Base-by-base conservation (phyloP, 371 early-diverging fungal species). In the Lichtheimia hyalospora region DNA sequence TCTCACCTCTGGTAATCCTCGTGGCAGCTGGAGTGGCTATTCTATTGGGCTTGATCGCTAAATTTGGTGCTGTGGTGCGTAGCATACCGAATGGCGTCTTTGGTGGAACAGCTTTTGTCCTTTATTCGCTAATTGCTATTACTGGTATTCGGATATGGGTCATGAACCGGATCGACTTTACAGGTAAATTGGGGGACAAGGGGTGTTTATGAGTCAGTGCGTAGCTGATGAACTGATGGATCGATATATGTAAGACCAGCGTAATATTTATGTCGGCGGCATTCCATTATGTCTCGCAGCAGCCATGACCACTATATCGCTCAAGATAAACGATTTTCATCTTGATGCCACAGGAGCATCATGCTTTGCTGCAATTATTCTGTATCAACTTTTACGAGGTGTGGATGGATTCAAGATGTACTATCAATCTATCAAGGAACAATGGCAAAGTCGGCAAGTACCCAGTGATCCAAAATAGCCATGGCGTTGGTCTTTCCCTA, bases 61-160 rank as follows among this genome's bases (percentile, higher is more conserved):
- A 83, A 54, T 84, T 86, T 56, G 84, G 82, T 39, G 85, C 84
- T 52, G 66, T 82, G 15, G 72, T 86, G 34, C 75, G 72, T 24
- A 77, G 84, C 1, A 84, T 86, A 39, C 86, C 86, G 21, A 50
- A 70, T 21, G 84, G 84, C 43, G 83, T 84, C 20, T 78, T 82
- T 70, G 86, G 86, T 49, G 86, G 85, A 13, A 60, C 83, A 14
- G 72, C 77, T 1, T 70, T 86, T 34, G 69, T 86, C 28, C 61
- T 86, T 15, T 86, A 82, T 60, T 79, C 83, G 5, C 54, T 84
- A 16, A 83, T 86, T 57, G 75, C 83, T 5, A 71, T 84, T 3
- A 76, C 83, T n/a, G 86, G 86, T 14, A 81, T 83, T 41, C 69
- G 86, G 56, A 84, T 84, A 28, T 84, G 84, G 84, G 82, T 82